Conservation (phyloP, 345 rosid genomes). For the Combretum micranthum region DNA sequence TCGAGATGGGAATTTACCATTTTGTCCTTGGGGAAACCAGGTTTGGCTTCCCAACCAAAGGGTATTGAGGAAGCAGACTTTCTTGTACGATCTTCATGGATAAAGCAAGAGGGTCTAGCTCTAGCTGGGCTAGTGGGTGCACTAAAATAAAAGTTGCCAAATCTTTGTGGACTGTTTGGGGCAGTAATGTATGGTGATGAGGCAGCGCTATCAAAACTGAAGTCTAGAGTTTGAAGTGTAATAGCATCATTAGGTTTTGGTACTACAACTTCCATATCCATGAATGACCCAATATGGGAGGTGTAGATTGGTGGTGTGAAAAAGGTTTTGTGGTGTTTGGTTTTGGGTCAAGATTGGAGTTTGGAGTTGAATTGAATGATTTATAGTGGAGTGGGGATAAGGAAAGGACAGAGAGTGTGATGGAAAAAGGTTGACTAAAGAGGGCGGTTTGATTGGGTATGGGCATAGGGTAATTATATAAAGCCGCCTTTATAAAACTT, state of each 20-base stretch:
- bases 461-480: conserved; percentile 4
- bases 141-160: conserved; percentile 51
- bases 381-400: conserved; percentile 4
- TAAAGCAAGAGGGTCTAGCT: conserved; percentile 13
- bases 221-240: conserved; percentile 32
- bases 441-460: conserved; percentile 9
- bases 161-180: conserved; percentile 83
- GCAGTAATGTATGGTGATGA: conserved; percentile 97
- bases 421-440: conserved; percentile 9
- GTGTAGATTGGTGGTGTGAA: conserved; percentile 1
- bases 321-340: not conserved
- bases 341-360: not conserved
- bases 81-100: conserved; percentile 12
- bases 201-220: conserved; percentile 71
- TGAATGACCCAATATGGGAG: conserved; percentile 4
- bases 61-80: conserved; percentile 22
- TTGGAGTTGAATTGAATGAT: not conserved
- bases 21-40: conserved; percentile 26
- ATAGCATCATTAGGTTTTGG: not conserved
- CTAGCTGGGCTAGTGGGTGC: conserved; percentile 71
- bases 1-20: not conserved
- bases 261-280: conserved; percentile 45
- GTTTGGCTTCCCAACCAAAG: conserved; percentile 41
- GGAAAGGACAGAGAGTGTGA: conserved; percentile 7
- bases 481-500: conserved; percentile 48